Conservation (phyloP, 2,329 filamentous ascomycete genomes). For the Fusarium sororula region DNA sequence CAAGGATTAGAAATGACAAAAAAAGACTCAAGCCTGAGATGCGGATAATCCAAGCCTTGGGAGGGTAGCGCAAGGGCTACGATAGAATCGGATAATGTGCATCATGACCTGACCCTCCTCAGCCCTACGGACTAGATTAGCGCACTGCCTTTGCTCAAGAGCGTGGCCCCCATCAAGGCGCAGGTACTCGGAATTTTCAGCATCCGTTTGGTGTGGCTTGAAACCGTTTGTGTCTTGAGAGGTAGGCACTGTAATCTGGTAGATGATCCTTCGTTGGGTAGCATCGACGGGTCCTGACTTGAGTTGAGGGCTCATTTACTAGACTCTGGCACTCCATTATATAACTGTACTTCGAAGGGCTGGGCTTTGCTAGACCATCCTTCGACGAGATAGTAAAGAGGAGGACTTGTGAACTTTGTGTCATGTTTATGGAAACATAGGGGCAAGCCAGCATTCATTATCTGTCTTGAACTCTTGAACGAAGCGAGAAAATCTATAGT, state of each 20-base stretch:
- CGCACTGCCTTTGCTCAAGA: background rate
- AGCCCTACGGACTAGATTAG: background rate
- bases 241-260: background rate
- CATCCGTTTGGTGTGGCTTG: background rate
- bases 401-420: background rate
- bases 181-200: background rate
- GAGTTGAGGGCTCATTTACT: too few relatives aligned
- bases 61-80: too few relatives aligned
- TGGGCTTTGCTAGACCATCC: rapidly evolving
- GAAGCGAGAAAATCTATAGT: background rate
- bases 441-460: background rate
- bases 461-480: background rate
- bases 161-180: background rate
- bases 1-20: too few relatives aligned
- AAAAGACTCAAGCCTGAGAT: background rate
- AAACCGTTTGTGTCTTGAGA: background rate
- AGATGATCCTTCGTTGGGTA: background rate
- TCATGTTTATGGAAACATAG: background rate
- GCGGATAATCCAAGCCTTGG: background rate
- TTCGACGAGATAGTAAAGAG: background rate
- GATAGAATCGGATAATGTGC: too few relatives aligned
- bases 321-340: background rate
- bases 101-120: background rate
- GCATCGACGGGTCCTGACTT: background rate
- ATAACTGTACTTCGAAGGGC: background rate